Evolutionary conservation across 2,329 filamentous ascomycete species (phyloP), one percentile per base, ranked within the genome.

Genomic region (Penicillium sp.): DNA sequence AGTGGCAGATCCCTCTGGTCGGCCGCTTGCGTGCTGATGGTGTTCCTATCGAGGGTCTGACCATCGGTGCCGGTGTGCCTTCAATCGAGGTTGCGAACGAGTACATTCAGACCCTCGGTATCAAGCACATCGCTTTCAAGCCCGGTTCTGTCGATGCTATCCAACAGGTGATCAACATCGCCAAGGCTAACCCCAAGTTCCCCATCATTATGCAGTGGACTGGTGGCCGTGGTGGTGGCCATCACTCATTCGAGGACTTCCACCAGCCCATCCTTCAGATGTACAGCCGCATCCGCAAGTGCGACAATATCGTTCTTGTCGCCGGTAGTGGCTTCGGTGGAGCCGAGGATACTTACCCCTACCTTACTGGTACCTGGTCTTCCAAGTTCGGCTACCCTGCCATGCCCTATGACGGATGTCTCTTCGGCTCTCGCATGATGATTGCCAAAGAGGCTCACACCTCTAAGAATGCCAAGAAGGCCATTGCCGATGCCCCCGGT

Each of bases 121-220:
- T 96, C 54, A 95, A 95, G 79, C 90, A 96, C 73, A 95, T 96
- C 62, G 81, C 86, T 26, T 96, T 96, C 82, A 96, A 96, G 80
- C 92, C 92, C 28, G 91, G 92, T 54, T 95, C 91, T 15, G 81
- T 87, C 45, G 89, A 95, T 58, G 89, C 88, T 2, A 95, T 96
- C 57, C 90, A 96, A 70, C 79, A 88, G 29, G 89, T 95, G 53
- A 87, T 96, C 74, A 94, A 95, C 73, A 92, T 96, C 65, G 91
- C 92, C 59, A 94, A 89, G 75, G 89, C 90, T n/a, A 94, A 96
- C 71, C 91, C 92, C 2, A 86, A 84, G 26, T 96, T 96, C 80
- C 92, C 92, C n/a, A 84, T 96, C 47, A 85, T 96, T 48, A 78
- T 96, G 57, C 92, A 96, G 75, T 96, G 92, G 92, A 96, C 92